phyloP scores from a whole-genome alignment of 108 stramenopile genomes.

The Pseudonitzschia multiseries region DNA sequence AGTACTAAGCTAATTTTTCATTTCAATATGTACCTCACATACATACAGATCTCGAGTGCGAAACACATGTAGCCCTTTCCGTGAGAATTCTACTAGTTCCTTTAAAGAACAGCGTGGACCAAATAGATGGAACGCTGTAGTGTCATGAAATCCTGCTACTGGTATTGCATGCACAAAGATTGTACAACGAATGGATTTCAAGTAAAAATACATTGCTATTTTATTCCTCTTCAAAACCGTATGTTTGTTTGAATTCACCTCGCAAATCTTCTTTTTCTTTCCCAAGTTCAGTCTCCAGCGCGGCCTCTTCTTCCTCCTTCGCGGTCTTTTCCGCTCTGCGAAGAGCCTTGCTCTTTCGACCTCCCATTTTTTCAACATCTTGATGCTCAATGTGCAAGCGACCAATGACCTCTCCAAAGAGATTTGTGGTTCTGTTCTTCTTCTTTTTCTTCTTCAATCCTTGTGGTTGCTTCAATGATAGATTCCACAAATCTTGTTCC shows the following conservation, averaged over 20 bases:
- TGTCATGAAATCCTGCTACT: no score
- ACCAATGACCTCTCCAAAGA: constrained; percentile 96
- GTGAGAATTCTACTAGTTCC: no score
- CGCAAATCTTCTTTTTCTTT: constrained; percentile 66
- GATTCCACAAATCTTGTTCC: constrained; percentile 90
- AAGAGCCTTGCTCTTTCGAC: constrained; percentile 86
- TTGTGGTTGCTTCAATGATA: constrained; percentile 76
- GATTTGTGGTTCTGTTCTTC: constrained; percentile 94
- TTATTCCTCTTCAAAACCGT: constrained; percentile 59
- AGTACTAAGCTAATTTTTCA: no score
- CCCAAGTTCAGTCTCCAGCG: constrained; percentile 73
- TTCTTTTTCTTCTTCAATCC: constrained; percentile 68
- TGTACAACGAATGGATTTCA: no score
- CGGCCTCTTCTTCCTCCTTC: constrained; percentile 67
- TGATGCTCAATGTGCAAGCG: constrained; percentile 96
- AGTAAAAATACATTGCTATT: no score
- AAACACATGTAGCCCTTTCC: no score
- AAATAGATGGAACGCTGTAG: no score
- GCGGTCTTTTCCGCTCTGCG: constrained; percentile 77
- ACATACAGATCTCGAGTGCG: no score
- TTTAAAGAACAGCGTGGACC: no score
- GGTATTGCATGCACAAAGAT: no score
- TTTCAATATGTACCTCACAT: no score
- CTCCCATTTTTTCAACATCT: constrained; percentile 83
- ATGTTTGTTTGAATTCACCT: constrained; percentile 71